phyloP scores from a whole-genome alignment of 495 filamentous ascomycete species.

The Pseudotulostoma volvatum region DNA sequence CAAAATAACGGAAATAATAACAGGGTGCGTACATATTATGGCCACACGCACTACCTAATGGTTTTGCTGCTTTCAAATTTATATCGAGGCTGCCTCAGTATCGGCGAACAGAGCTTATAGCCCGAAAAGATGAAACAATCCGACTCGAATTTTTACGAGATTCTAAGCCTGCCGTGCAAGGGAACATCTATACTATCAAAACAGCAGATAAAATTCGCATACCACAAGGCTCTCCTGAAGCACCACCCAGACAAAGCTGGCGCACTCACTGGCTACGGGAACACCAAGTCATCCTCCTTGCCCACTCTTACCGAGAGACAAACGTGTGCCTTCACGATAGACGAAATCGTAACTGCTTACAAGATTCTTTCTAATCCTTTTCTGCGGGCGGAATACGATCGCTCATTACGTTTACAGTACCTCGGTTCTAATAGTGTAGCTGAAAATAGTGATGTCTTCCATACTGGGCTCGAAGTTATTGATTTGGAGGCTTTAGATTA shows the following conservation, averaged over 20 bases:
- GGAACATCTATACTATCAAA: constrained; percentile 16
- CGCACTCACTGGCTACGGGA: constrained; percentile 2
- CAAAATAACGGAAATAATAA: too few species aligned
- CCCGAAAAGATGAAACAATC: constrained; percentile 13
- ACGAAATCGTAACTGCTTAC: constrained; percentile 68
- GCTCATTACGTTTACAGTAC: constrained; percentile 27
- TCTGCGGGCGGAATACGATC: constrained; percentile 51
- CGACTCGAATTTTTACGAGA: constrained; percentile 30
- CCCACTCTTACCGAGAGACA: not conserved
- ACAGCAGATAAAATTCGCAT: constrained; percentile 51
- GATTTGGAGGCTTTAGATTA: constrained; percentile 64
- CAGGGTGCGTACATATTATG: too few species aligned
- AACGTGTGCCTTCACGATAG: constrained; percentile 32
- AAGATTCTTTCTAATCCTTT: constrained; percentile 44
- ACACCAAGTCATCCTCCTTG: not conserved
- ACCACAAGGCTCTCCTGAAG: constrained; percentile 57
- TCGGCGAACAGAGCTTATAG: too few species aligned
- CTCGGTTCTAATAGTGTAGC: not conserved
- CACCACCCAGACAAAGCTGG: constrained; percentile 68
- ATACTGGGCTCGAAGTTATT: constrained; percentile 59
- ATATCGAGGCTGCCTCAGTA: too few species aligned
- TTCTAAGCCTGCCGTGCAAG: constrained; percentile 33
- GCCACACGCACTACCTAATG: too few species aligned
- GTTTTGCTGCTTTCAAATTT: too few species aligned
- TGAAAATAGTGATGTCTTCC: constrained; percentile 23